phyloP scores from a whole-genome alignment of 495 filamentous ascomycete genomes.

The Cudoniella acicularis region DNA sequence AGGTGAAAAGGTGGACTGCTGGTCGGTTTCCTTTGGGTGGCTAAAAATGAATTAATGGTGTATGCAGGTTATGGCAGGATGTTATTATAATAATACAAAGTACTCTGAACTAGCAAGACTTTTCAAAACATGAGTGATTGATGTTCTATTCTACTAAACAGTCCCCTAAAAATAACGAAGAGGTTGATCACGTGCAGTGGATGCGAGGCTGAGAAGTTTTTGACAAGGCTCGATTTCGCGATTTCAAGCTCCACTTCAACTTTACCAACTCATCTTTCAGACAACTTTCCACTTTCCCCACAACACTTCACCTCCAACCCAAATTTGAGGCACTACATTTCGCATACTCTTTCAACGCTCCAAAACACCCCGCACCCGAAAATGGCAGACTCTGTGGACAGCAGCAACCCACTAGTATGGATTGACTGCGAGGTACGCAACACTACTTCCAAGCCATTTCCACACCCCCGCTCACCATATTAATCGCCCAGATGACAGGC shows the following conservation, averaged over 20 bases:
- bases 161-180: too few relatives aligned
- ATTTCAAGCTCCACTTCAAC: not conserved
- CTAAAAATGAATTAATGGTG: not conserved
- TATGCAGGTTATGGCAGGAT: not conserved
- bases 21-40: slow-evolving; percentile 9
- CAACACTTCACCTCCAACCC: not conserved
- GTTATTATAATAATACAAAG: not conserved
- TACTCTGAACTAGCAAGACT: too few relatives aligned
- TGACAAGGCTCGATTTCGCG: too few relatives aligned
- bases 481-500: slow-evolving; percentile 77
- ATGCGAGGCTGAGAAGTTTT: too few relatives aligned
- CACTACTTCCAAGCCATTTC: slow-evolving; percentile 9
- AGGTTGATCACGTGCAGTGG: not conserved
- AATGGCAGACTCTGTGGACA: not conserved
- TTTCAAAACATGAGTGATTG: too few relatives aligned
- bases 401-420: slow-evolving; percentile 61
- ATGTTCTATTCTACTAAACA: too few relatives aligned
- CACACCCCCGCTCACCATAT: not conserved
- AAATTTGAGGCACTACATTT: not conserved
- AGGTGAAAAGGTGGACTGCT: slow-evolving; percentile 8
- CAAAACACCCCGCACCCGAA: not conserved
- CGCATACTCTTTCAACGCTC: not conserved
- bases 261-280: too few relatives aligned
- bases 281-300: not conserved
- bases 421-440: slow-evolving; percentile 81